These are phyloP conservation scores for Candida nonsorbophila DNA, from an alignment of 805 yeast species.

Conservation along the genomic window DNA sequence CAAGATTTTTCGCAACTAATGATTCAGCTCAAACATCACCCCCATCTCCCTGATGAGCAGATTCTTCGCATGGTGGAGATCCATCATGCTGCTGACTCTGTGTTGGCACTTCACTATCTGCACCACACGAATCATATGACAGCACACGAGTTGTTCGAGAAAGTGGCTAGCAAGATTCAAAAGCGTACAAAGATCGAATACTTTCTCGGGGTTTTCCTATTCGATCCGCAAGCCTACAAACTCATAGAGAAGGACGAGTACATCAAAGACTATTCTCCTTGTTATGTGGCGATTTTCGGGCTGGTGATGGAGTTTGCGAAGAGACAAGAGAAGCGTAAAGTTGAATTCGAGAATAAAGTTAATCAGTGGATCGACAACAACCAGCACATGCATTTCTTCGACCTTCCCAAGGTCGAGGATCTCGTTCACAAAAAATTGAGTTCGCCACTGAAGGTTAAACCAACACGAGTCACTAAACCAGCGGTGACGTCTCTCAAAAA, in stretches of 20 bases:
- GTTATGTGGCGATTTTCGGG: slow-evolving; percentile 7
- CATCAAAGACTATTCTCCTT: slow-evolving; percentile 9
- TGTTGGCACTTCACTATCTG: slow-evolving; percentile 27
- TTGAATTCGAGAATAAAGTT: slow-evolving; percentile 10
- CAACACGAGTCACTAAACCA: slow-evolving; percentile 13
- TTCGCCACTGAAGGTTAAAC: too few relatives aligned
- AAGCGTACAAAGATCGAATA: slow-evolving; percentile 13
- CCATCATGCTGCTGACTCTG: slow-evolving; percentile 25
- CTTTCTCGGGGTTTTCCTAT: slow-evolving; percentile 13
- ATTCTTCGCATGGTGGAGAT: slow-evolving; percentile 1
- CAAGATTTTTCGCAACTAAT: too few relatives aligned
- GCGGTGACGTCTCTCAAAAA: slow-evolving; percentile 23
- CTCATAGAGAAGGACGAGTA: slow-evolving; percentile 4
- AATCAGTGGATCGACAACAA: slow-evolving; percentile 19
- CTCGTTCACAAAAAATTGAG: slow-evolving; percentile 4
- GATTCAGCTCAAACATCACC: too few relatives aligned
- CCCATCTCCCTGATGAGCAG: background rate
- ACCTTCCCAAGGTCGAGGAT: slow-evolving; percentile 2
- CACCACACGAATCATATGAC: slow-evolving; percentile 23
- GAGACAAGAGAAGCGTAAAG: slow-evolving; percentile 11
- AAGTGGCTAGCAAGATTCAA: slow-evolving; percentile 13
- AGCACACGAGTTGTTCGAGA: slow-evolving; percentile 14
- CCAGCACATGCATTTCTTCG: slow-evolving; percentile 7
- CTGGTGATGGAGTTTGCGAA: slow-evolving; percentile 6
- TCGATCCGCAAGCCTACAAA: slow-evolving; percentile 11